These are phyloP conservation scores for Fraxinus greggii DNA, from an alignment of 305 asterid species.

Conservation along the genomic window DNA sequence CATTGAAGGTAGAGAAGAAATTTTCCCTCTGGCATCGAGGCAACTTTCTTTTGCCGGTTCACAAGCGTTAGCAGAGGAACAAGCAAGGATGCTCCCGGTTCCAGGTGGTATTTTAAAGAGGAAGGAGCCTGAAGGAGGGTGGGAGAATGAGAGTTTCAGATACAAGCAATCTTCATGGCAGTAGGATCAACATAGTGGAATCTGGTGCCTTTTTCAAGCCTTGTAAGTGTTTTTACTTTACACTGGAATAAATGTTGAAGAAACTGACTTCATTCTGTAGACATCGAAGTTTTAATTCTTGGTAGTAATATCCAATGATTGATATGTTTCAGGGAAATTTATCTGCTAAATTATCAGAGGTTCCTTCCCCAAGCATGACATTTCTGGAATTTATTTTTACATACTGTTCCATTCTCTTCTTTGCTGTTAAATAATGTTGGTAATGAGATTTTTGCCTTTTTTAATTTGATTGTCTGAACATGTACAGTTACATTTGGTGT, in stretches of 20 bases:
- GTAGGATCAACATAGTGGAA: constrained; percentile 27
- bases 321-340: not conserved
- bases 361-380: not conserved
- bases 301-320: not conserved
- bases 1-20: constrained; percentile 43
- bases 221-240: constrained; percentile 33
- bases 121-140: constrained; percentile 59
- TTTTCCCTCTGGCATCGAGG: constrained; percentile 23
- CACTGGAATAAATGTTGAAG: constrained; percentile 3
- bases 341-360: not conserved
- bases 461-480: not conserved
- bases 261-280: not conserved
- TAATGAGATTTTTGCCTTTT: not conserved
- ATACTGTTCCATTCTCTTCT: not conserved
- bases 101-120: constrained; percentile 47
- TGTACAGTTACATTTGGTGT: not conserved
- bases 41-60: constrained; percentile 40
- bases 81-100: constrained; percentile 37
- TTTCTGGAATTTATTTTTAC: constrained; percentile 1
- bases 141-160: constrained; percentile 53
- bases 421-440: not conserved
- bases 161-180: constrained; percentile 55
- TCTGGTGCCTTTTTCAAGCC: constrained; percentile 3
- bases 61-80: constrained; percentile 44
- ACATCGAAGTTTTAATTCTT: not conserved